Conservation (phyloP, 306 rosid species). For the Quercus dentata region DNA sequence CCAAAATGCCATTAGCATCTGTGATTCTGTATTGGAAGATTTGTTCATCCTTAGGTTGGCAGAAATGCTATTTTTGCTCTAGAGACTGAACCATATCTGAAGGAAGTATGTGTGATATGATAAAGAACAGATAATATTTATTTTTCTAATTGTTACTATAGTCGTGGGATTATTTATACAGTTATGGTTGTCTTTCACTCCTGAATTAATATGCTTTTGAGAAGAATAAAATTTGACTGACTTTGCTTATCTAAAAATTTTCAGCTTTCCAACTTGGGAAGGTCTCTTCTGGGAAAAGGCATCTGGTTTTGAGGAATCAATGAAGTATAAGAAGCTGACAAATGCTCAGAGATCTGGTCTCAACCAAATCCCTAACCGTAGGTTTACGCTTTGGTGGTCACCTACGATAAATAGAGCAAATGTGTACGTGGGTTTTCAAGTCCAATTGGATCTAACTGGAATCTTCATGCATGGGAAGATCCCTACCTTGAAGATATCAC, state of each 20-base stretch:
- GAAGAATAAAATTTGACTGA: constrained; percentile 1
- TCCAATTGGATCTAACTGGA: constrained; percentile 97
- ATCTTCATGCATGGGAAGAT: constrained; percentile 99
- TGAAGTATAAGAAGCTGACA: constrained; percentile 98
- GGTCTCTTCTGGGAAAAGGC: constrained; percentile 99
- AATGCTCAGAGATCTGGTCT: constrained; percentile 99
- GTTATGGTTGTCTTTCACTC: background rate
- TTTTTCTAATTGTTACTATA: background rate
- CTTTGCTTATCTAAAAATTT: constrained; percentile 19
- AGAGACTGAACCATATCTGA: background rate
- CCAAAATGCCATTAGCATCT: too few species aligned
- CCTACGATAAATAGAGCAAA: constrained; percentile 98
- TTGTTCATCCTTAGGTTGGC: too few species aligned
- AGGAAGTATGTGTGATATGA: background rate
- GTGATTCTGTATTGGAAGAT: too few species aligned
- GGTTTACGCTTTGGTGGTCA: constrained; percentile 99
- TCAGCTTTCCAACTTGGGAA: constrained; percentile 95
- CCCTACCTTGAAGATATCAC: constrained; percentile 94
- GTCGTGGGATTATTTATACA: background rate
- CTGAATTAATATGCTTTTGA: background rate
- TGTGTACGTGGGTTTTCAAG: constrained; percentile 98
- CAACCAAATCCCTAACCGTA: constrained; percentile 97
- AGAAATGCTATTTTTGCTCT: background rate
- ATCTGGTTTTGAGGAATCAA: constrained; percentile 98
- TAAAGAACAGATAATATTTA: background rate